phyloP scores from a whole-genome alignment of 2,329 filamentous ascomycete species.

The Cordyceps javanica region DNA sequence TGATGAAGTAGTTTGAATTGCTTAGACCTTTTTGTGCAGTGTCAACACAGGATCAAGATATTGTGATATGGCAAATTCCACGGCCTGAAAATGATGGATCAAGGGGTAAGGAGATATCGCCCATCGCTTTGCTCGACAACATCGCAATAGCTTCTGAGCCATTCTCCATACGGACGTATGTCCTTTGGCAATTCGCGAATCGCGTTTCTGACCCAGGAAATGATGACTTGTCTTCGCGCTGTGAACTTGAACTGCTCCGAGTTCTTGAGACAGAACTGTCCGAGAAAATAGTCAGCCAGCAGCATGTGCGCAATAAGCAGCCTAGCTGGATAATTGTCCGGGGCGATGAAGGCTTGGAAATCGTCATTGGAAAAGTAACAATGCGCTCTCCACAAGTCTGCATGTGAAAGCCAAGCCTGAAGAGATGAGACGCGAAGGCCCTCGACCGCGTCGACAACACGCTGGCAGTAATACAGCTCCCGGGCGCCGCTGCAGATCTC shows the following conservation, averaged over 20 bases:
- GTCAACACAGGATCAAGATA: too few relatives aligned
- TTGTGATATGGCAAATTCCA: neutral
- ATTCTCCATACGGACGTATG: conserved; percentile 16
- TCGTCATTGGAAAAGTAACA: conserved; percentile 21
- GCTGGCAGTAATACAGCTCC: conserved; percentile 18
- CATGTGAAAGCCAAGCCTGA: conserved; percentile 19
- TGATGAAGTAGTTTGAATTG: too few relatives aligned
- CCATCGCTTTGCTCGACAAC: conserved; percentile 20
- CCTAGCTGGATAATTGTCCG: conserved; percentile 25
- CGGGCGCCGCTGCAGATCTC: conserved; percentile 16
- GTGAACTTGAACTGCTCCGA: conserved; percentile 18
- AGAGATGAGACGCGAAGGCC: conserved; percentile 15
- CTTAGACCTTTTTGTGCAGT: too few relatives aligned
- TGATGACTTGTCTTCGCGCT: conserved; percentile 20
- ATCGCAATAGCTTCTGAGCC: conserved; percentile 20
- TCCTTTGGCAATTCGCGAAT: conserved; percentile 16
- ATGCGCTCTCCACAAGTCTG: conserved; percentile 18
- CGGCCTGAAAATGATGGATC: neutral
- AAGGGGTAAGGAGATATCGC: conserved; percentile 24
- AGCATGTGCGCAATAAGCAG: conserved; percentile 32
- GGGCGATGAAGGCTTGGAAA: conserved; percentile 25
- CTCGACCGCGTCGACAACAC: conserved; percentile 15
- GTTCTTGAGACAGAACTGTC: conserved; percentile 19
- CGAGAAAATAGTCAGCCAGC: conserved; percentile 26
- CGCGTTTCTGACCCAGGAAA: conserved; percentile 21